Base-by-base conservation (phyloP, 305 asterid species). In the Fraxinus latifolia region DNA sequence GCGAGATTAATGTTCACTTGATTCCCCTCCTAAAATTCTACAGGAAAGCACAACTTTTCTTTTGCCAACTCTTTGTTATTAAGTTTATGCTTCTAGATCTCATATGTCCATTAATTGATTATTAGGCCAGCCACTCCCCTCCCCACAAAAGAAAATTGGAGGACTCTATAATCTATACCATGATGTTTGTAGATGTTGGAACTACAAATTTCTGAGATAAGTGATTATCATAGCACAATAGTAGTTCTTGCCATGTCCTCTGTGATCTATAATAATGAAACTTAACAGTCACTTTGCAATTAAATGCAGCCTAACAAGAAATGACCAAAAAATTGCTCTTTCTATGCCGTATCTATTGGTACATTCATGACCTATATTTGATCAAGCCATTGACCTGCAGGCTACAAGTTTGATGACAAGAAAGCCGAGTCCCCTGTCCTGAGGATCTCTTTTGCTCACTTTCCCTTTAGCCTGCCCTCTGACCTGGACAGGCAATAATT, bases 321-420 rank as follows among this genome's bases (percentile, higher is more conserved):
- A 39, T 19, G 34, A 33, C 47, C 47, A 34, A 9, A 37, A 34
- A 19, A 4, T 78, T 5, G 19, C 1, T 79, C 25, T 39, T 74
- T 23, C 60, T 7, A 0, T 31, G n/a, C 15, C 82, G 25, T 76
- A 33, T 74, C 76, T 23, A 37, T 76, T 50, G 19, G 65, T 29
- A 34, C 17, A 50, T 3, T 73, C 77, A 70, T 79, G 58, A 50
- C 17, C 60, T 50, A 15, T 50, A n/a, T 73, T 60, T 79, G 4
- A 80, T 67, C 77, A 33, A 72, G 23, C 75, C 77, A 74, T 73
- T 75, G 71, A 79, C 25, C 44, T 80, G 84, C 89, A 90, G 97
- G 92, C 65, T 92, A 92, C 89, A 89, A 88, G 88, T 91, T 92
- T 80, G 95, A 92, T 39, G 88, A 91, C 88, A 89, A 85, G 90